Evolutionary conservation across 2,329 filamentous ascomycete genomes (phyloP).

Genomic region (Diplodia seriata): DNA sequence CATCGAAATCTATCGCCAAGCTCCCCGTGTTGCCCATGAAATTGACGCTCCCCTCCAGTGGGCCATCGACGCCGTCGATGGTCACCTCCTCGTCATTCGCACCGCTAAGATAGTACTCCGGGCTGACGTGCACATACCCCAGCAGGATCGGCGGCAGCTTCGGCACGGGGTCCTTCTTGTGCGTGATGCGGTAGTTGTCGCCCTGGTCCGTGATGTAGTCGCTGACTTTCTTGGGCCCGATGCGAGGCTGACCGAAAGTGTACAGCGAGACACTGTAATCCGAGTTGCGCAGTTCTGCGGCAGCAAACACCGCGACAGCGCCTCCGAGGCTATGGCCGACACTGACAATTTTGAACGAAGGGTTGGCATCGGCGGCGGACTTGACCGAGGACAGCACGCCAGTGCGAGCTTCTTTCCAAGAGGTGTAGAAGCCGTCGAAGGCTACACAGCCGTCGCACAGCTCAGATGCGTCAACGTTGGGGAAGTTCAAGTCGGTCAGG

Average conservation of each 20-base stretch:
- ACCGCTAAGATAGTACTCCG: constrained; percentile 65
- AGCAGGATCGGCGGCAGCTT: constrained; percentile 67
- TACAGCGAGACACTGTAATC: constrained; percentile 64
- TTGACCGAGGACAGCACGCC: constrained; percentile 55
- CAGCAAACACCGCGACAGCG: constrained; percentile 67
- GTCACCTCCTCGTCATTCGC: constrained; percentile 39
- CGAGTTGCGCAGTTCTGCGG: constrained; percentile 60
- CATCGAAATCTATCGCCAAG: constrained; percentile 38
- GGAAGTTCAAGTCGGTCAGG: constrained; percentile 62
- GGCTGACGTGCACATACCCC: constrained; percentile 70
- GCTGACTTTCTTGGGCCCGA: constrained; percentile 65
- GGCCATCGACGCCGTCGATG: constrained; percentile 37
- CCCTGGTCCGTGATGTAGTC: constrained; percentile 62
- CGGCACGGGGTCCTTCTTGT: constrained; percentile 71
- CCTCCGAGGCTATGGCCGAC: constrained; percentile 75
- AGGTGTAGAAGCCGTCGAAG: constrained; percentile 65
- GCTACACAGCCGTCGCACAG: constrained; percentile 58
- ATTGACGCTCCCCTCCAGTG: constrained; percentile 38
- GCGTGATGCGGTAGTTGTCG: constrained; percentile 69
- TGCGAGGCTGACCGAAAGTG: constrained; percentile 71
- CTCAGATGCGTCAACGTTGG: constrained; percentile 47
- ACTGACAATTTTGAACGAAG: constrained; percentile 61
- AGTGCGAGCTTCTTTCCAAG: constrained; percentile 62
- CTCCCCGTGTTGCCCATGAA: constrained; percentile 44
- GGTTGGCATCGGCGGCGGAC: constrained; percentile 55